phyloP scores from a whole-genome alignment of 1,139 yeast species.

The Suhomyces bolitotheri region DNA sequence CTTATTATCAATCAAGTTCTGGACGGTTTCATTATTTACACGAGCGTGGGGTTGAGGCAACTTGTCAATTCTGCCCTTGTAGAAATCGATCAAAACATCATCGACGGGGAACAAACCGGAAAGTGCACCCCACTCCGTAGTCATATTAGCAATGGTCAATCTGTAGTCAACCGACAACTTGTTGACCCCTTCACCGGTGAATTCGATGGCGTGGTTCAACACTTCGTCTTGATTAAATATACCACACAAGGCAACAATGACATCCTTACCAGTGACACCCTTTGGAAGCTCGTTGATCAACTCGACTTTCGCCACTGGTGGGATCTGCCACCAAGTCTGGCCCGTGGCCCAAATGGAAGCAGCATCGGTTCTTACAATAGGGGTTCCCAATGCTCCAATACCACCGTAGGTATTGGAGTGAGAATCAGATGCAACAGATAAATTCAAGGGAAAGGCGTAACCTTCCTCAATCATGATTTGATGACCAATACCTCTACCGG shows the following conservation, averaged over 20 bases:
- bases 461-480: constrained; percentile 99
- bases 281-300: constrained; percentile 75
- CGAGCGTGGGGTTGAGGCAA: constrained; percentile 87
- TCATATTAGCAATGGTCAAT: constrained; percentile 96
- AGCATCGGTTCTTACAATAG: constrained; percentile 97
- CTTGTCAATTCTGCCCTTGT: constrained; percentile 61
- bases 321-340: constrained; percentile 99
- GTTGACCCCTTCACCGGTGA: constrained; percentile 81
- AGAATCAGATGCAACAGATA: constrained; percentile 96
- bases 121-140: constrained; percentile 99
- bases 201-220: constrained; percentile 95
- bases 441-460: constrained; percentile 89
- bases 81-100: constrained; percentile 71
- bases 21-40: constrained; percentile 62
- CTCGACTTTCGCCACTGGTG: constrained; percentile 96
- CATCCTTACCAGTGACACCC: constrained; percentile 95
- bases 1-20: constrained; percentile 45
- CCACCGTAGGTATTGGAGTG: constrained; percentile 99
- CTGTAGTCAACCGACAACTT: constrained; percentile 84
- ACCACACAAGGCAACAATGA: constrained; percentile 94
- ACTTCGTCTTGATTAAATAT: constrained; percentile 94
- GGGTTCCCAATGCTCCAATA: constrained; percentile 92
- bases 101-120: constrained; percentile 97
- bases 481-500: constrained; percentile 98
- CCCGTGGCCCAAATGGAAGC: constrained; percentile 99